Percentiles rank a stretch among this genome's conserved stretches.
phyloP scores from a whole-genome alignment of 352 stramenopile species.

The Aphanomyces cochlioides region DNA sequence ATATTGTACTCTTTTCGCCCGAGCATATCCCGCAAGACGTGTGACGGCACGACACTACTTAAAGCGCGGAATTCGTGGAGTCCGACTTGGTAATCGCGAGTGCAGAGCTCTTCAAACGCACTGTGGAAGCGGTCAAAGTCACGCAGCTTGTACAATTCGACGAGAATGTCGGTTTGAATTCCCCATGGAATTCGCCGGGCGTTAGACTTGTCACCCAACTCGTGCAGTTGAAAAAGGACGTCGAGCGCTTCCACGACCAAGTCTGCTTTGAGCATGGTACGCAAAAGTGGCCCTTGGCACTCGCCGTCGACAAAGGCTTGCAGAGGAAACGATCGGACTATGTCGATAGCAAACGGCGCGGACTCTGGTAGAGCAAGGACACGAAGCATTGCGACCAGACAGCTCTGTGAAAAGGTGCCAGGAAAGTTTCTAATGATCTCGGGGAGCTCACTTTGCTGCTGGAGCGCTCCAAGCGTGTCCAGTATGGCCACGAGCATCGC shows the following conservation, averaged over 20 bases:
- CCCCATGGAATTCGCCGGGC: background rate
- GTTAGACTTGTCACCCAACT: background rate
- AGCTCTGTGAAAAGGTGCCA: background rate
- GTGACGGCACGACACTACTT: constrained; percentile 17
- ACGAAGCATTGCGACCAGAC: constrained; percentile 6
- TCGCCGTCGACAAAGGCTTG: constrained; percentile 16
- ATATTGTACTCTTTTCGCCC: constrained; percentile 16
- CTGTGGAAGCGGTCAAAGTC: constrained; percentile 24
- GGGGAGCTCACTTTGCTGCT: constrained; percentile 2
- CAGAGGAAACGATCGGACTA: constrained; percentile 4
- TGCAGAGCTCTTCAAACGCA: constrained; percentile 26
- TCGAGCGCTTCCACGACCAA: constrained; percentile 18
- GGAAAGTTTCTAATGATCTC: background rate
- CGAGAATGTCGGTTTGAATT: constrained; percentile 24
- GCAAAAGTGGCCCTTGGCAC: constrained; percentile 12
- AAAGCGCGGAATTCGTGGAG: constrained; percentile 15
- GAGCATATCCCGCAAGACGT: constrained; percentile 15
- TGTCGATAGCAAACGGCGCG: background rate
- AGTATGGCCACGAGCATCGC: constrained; percentile 18
- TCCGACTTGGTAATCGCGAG: constrained; percentile 11
- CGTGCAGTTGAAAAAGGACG: constrained; percentile 14
- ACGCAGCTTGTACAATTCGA: constrained; percentile 23
- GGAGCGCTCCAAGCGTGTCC: constrained; percentile 14
- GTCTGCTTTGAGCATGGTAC: constrained; percentile 12
- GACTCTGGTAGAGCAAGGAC: constrained; percentile 7